These are phyloP conservation scores for Phaffia tasmanica DNA, from an alignment of 768 basidiomycete genomes.

Conservation along the genomic window DNA sequence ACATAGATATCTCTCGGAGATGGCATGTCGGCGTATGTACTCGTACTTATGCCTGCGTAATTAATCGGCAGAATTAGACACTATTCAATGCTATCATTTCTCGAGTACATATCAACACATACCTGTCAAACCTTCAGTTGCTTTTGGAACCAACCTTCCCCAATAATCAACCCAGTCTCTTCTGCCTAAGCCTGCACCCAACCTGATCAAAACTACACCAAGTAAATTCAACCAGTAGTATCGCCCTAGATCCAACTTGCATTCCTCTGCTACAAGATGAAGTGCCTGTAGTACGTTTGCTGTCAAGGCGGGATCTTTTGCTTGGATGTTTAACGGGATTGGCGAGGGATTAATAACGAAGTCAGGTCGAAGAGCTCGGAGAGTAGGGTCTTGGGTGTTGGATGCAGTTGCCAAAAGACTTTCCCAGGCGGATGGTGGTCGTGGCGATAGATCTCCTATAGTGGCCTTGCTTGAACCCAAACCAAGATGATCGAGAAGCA, in stretches of 20 bases:
- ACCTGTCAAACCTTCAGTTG: neutral
- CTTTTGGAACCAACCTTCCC: slow-evolving; percentile 50
- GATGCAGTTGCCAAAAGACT: neutral
- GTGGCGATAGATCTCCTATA: no score
- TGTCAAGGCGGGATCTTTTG: neutral
- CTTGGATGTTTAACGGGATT: neutral
- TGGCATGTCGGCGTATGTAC: neutral
- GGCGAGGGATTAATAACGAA: neutral
- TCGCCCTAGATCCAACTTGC: slow-evolving; percentile 29
- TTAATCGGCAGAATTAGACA: neutral
- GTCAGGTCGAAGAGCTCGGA: slow-evolving; percentile 24
- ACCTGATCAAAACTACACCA: slow-evolving; percentile 46
- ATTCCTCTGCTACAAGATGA: slow-evolving; percentile 59
- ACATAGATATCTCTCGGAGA: neutral
- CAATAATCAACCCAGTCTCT: slow-evolving; percentile 90
- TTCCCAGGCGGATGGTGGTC: slow-evolving; percentile 9
- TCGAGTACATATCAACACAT: neutral
- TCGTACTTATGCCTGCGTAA: neutral
- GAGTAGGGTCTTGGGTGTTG: slow-evolving; percentile 24
- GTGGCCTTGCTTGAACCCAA: neutral
- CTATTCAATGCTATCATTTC: no score
- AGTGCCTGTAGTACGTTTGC: slow-evolving; percentile 57
- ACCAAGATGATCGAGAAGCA: slow-evolving; percentile 23
- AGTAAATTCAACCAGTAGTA: slow-evolving; percentile 51
- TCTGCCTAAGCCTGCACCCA: slow-evolving; percentile 45